phyloP scores from a whole-genome alignment of 2,329 filamentous ascomycete genomes.

The Ophiocordyceps camponoti-saundersi region DNA sequence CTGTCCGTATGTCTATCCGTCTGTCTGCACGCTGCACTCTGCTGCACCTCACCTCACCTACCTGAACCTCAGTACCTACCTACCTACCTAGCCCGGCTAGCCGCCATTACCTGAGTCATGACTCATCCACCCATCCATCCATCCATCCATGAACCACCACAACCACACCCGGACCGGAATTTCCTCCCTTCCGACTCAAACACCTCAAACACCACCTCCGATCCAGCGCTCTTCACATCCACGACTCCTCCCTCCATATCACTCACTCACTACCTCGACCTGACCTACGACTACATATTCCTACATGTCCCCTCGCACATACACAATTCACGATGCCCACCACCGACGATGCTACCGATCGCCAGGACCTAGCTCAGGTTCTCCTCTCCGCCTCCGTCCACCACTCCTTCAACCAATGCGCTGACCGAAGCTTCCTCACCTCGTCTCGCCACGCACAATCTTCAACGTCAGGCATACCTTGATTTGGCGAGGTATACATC shows the following conservation, averaged over 20 bases:
- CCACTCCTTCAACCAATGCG: neutral
- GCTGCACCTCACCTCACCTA: too few species aligned
- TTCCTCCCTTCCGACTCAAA: too few species aligned
- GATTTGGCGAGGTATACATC: constrained; percentile 6
- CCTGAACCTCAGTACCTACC: too few species aligned
- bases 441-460: neutral
- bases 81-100: too few species aligned
- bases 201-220: too few species aligned
- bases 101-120: too few species aligned
- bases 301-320: neutral
- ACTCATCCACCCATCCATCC: too few species aligned
- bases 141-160: too few species aligned
- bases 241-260: neutral
- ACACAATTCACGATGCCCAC: neutral
- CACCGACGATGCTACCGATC: neutral
- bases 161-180: too few species aligned
- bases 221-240: too few species aligned
- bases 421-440: neutral
- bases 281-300: neutral
- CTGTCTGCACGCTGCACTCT: too few species aligned
- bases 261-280: neutral
- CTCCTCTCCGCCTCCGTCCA: neutral
- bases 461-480: constrained; percentile 4
- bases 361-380: constrained; percentile 1
- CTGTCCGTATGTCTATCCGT: too few species aligned